These are phyloP conservation scores for Annulohypoxylon truncatum DNA, from an alignment of 2,329 filamentous ascomycete species.

Conservation along the genomic window DNA sequence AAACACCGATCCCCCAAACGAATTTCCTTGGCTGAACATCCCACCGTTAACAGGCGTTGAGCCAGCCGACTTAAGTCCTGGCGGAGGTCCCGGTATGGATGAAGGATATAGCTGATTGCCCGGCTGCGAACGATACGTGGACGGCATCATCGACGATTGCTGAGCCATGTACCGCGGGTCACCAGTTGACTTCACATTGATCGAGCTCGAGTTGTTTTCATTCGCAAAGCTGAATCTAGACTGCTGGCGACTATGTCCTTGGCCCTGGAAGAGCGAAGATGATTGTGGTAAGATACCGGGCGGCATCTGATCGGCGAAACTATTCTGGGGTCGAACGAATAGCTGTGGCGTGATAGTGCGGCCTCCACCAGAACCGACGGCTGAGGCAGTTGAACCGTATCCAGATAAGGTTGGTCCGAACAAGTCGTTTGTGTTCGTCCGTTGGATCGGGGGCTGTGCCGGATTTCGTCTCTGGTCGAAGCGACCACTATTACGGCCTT, in stretches of 20 bases:
- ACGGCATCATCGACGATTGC: constrained; percentile 88
- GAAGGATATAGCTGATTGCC: constrained; percentile 81
- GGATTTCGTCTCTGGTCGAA: constrained; percentile 72
- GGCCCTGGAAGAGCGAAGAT: constrained; percentile 65
- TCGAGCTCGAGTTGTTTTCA: constrained; percentile 72
- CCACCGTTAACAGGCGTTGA: constrained; percentile 78
- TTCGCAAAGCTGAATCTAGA: constrained; percentile 91
- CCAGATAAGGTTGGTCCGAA: constrained; percentile 66
- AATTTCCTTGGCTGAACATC: constrained; percentile 91
- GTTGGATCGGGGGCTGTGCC: constrained; percentile 82
- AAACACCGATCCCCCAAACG: constrained; percentile 80
- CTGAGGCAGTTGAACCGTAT: constrained; percentile 62
- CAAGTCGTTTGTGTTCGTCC: constrained; percentile 64
- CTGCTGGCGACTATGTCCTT: constrained; percentile 82
- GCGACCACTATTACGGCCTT: constrained; percentile 60
- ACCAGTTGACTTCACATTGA: constrained; percentile 79
- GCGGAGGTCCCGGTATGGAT: constrained; percentile 91
- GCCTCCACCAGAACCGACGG: constrained; percentile 69
- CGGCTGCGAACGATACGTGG: constrained; percentile 68
- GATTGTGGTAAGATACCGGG: constrained; percentile 66
- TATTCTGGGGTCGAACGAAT: constrained; percentile 72
- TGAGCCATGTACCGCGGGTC: constrained; percentile 86
- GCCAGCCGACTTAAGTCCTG: constrained; percentile 92
- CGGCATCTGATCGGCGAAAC: constrained; percentile 71
- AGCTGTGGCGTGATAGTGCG: constrained; percentile 83